Percentiles rank a stretch among this genome's conserved stretches.
These are phyloP conservation scores for Magnolia changhungtana DNA, from an alignment of 164 flowering plant genomes.

Conservation along the genomic window DNA sequence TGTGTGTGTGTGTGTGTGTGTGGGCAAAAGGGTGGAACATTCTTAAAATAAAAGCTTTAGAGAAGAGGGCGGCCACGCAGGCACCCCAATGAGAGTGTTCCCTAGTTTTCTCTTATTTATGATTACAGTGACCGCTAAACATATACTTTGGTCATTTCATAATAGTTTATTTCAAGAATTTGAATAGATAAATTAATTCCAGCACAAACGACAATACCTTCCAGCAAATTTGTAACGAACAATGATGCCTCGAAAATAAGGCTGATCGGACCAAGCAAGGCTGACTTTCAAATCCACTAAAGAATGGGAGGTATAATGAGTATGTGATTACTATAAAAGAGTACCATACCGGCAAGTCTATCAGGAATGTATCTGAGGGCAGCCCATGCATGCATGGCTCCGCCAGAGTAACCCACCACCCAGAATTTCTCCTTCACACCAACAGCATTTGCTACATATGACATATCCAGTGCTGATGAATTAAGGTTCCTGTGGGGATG, in stretches of 20 bases:
- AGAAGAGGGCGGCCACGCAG: too few relatives aligned
- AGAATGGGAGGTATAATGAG: background rate
- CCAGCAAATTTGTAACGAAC: background rate
- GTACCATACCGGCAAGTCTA: constrained; percentile 64
- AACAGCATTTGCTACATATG: constrained; percentile 53
- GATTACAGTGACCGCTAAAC: too few relatives aligned
- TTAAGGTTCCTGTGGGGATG: constrained; percentile 72
- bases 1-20: too few relatives aligned
- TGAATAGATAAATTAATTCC: too few relatives aligned
- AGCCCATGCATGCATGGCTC: constrained; percentile 88
- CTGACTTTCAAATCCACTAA: background rate
- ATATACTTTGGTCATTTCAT: too few relatives aligned
- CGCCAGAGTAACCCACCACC: constrained; percentile 81
- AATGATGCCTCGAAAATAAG: background rate
- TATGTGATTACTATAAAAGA: background rate
- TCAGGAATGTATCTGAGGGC: constrained; percentile 76
- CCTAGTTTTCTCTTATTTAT: too few relatives aligned
- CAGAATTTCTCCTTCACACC: constrained; percentile 74
- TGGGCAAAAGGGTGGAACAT: too few relatives aligned
- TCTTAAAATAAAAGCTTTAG: too few relatives aligned
- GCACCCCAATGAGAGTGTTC: too few relatives aligned
- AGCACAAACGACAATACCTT: too few relatives aligned
- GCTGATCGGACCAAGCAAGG: background rate
- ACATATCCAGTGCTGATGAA: constrained; percentile 81
- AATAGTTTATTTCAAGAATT: too few relatives aligned